A percentile compares a stretch with the other conserved stretches of the same genome.
Conservation (phyloP, 1,139 yeast genomes). For the Scheffersomyces quercinus region DNA sequence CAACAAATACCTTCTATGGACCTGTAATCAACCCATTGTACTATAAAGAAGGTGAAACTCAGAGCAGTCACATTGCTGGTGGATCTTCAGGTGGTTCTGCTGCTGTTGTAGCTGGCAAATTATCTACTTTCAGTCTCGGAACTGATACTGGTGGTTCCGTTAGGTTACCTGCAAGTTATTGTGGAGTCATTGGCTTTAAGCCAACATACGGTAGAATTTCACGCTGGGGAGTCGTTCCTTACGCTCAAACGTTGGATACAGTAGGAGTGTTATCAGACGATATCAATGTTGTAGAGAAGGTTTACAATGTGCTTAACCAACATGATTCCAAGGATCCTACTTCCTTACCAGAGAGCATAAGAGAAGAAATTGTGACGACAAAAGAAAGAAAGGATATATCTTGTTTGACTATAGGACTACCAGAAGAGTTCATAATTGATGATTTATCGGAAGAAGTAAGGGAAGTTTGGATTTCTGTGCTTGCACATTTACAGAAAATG, state of each 20-base stretch:
- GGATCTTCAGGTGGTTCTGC: slow-evolving; percentile 98
- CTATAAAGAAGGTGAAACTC: slow-evolving; percentile 20
- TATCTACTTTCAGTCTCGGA: slow-evolving; percentile 72
- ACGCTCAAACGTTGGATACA: slow-evolving; percentile 93
- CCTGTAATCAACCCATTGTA: slow-evolving; percentile 67
- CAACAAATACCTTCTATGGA: slow-evolving; percentile 60
- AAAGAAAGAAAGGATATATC: slow-evolving; percentile 5
- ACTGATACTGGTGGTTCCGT: slow-evolving; percentile 98
- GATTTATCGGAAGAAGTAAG: slow-evolving; percentile 54
- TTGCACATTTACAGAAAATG: slow-evolving; percentile 40
- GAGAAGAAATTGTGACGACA: slow-evolving; percentile 25
- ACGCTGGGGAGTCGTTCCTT: slow-evolving; percentile 88
- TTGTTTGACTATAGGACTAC: slow-evolving; percentile 62
- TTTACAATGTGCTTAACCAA: slow-evolving; percentile 56
- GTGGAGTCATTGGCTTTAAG: slow-evolving; percentile 82
- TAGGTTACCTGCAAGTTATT: slow-evolving; percentile 85
- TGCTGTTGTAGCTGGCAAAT: slow-evolving; percentile 75
- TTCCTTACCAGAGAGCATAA: slow-evolving; percentile 41
- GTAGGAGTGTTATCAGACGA: slow-evolving; percentile 76
- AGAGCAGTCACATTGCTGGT: slow-evolving; percentile 58
- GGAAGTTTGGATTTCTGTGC: slow-evolving; percentile 45
- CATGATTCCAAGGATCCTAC: slow-evolving; percentile 84
- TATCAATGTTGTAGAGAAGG: slow-evolving; percentile 43
- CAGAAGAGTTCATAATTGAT: slow-evolving; percentile 60
- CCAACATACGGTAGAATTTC: slow-evolving; percentile 92